Evolutionary conservation across 768 basidiomycete genomes (phyloP), one percentile per base, ranked within the genome.

Genomic region (Ramaria sp.): DNA sequence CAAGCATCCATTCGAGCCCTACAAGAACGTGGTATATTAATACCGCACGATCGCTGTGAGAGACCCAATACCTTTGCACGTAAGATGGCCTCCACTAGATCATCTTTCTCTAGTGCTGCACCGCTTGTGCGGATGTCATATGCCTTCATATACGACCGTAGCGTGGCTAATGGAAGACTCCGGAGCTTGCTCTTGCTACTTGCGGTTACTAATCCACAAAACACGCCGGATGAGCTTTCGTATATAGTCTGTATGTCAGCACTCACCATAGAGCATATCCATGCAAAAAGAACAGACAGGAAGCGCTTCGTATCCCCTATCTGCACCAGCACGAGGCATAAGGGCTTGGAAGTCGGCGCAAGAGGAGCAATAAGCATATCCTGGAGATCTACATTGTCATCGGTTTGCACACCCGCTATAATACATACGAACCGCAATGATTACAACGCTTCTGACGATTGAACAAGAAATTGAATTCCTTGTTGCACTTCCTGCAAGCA

Each of bases 291-390:
- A 83, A 63, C 88, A 91, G 34, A 91, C 88, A 27, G 74, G 69
- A 60, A 79, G 76, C 7, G 72, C 64, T 63, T 86, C 84, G 66
- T 89, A 84, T 4, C 88, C 88, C 12, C 73, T 66, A 19, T 57
- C 46, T 10, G 68, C 46, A 10, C 77, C 77, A 24, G 63, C 60
- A 7, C 85, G 75, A n/a, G 88, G 88, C 81, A 88, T 81, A 41
- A 91, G 73, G 0, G 86, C 88, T 64, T 83, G 84, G 66, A 78
- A 88, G 64, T 89, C 88, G 1, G 81, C 74, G 67, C 88, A 91
- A 43, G 76, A 80, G 38, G 80, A 75, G 64, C 88, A 91, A 64
- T 87, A 90, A 5, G 72, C 68, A 67, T 81, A 86, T 33, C 88
- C 88, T 90, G 63, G 19, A 60, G 37, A 39, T 34, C 54, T 11